phyloP scores from a whole-genome alignment of 805 yeast species.

The Pichia pseudocactophila region DNA sequence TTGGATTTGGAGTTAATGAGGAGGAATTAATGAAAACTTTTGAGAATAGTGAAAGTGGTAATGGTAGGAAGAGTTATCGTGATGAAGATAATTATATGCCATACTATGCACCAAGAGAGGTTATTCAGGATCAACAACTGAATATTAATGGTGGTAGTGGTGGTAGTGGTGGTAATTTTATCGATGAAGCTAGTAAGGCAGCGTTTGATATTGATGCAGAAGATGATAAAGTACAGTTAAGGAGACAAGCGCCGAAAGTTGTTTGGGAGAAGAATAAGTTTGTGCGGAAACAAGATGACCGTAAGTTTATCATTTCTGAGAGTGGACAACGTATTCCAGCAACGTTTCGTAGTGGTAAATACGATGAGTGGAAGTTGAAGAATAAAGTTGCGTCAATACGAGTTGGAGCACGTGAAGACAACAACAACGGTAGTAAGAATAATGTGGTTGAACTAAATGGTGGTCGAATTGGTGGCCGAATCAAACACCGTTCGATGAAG shows the following conservation, averaged over 20 bases:
- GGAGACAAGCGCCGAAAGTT: slow-evolving; percentile 60
- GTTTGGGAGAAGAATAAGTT: slow-evolving; percentile 93
- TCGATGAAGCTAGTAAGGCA: slow-evolving; percentile 76
- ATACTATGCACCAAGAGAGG: slow-evolving; percentile 76
- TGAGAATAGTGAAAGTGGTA: slow-evolving; percentile 41
- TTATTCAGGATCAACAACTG: slow-evolving; percentile 72
- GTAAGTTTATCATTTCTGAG: slow-evolving; percentile 88
- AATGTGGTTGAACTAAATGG: slow-evolving; percentile 29
- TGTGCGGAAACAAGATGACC: slow-evolving; percentile 72
- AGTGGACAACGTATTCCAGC: slow-evolving; percentile 92
- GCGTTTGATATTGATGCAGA: slow-evolving; percentile 76
- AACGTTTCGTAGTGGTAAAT: slow-evolving; percentile 80
- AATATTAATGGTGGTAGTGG: slow-evolving; percentile 39
- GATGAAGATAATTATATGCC: slow-evolving; percentile 79
- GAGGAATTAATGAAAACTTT: slow-evolving; percentile 39
- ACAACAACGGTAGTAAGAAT: slow-evolving; percentile 18
- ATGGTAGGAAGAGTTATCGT: slow-evolving; percentile 38
- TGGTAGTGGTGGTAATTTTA: slow-evolving; percentile 59
- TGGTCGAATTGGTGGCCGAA: slow-evolving; percentile 38
- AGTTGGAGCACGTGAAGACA: slow-evolving; percentile 34
- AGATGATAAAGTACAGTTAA: slow-evolving; percentile 54
- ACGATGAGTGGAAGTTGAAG: slow-evolving; percentile 82
- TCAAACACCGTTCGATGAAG: slow-evolving; percentile 61
- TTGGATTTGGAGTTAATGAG: slow-evolving; percentile 33
- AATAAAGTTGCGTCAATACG: slow-evolving; percentile 44